Evolutionary conservation across 2,329 filamentous ascomycete species (phyloP), one percentile per base, ranked within the genome.

Genomic region (Fusarium sp.): DNA sequence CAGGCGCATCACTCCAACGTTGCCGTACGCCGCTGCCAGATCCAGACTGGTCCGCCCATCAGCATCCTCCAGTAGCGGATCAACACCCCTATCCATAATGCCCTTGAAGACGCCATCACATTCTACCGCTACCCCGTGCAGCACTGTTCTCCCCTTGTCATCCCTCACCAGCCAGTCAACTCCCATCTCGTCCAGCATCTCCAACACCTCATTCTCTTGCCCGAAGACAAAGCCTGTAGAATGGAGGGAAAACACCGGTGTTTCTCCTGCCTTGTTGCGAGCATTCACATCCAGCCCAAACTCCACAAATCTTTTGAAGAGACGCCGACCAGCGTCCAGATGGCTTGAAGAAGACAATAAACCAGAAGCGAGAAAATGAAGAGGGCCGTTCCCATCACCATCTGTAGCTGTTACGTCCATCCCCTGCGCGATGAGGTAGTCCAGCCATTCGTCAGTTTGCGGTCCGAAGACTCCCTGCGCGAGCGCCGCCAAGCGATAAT

Each of bases 151-250:
- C 20, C 25, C 59, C 33, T 50, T 57, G 6, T 66, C 16, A 27
- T 76, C 74, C 40, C 54, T 76, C 22, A 16, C 63, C 16, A 25
- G 38, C 74, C 74, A 76, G 38, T 76, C 66, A 14, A 63, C 60
- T 1, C 68, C 74, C 56, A 72, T 35, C 3, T n/a, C 62, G 50
- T 74, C 62, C 13, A 74, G 10, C 38, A 73, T 57, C 4, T 14
- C 40, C 25, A 71, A n/a, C 29, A 25, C 7, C 9, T 27, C 52
- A 6, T 52, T 29, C n/a, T 20, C 25, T 7, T 42, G 6, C 16
- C 31, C 7, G 5, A 1, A 16, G 0, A 36, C 16, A 6, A 22
- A 18, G 25, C 8, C 27, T 20, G n/a, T 27, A 9, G 7, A 11
- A 16, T 31, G 31, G 33, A 76, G 27, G 10, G 60, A 64, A 20